Percentiles rank a stretch among this genome's conserved stretches.
These are phyloP conservation scores for Dissophora ornata DNA, from an alignment of 192 early-diverging fungal species.

Conservation along the genomic window DNA sequence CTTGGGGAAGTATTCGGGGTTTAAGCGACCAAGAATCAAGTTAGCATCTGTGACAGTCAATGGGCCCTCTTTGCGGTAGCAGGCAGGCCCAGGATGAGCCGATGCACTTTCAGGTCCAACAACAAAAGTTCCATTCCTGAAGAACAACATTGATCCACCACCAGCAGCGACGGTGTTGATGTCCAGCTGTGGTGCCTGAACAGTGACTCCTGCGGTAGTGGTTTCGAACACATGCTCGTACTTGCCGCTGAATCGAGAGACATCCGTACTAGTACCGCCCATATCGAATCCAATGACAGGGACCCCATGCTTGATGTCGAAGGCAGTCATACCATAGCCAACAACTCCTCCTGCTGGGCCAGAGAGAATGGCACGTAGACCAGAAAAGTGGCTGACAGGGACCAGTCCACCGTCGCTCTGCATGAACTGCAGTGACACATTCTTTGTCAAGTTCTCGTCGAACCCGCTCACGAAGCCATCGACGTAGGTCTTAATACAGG, in stretches of 20 bases:
- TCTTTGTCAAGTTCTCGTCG: slow-evolving; percentile 70
- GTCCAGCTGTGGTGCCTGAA: slow-evolving; percentile 96
- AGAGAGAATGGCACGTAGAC: slow-evolving; percentile 91
- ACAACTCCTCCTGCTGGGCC: slow-evolving; percentile 97
- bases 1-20: slow-evolving; percentile 89
- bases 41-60: slow-evolving; percentile 96
- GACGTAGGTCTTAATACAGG: slow-evolving; percentile 88
- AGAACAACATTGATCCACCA: slow-evolving; percentile 93
- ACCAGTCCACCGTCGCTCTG: slow-evolving; percentile 96
- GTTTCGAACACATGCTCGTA: slow-evolving; percentile 97
- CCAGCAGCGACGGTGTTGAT: slow-evolving; percentile 98
- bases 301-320: slow-evolving; percentile 53
- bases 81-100: slow-evolving; percentile 95
- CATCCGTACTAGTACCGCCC: slow-evolving; percentile 94
- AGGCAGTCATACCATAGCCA: slow-evolving; percentile 70
- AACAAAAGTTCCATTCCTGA: slow-evolving; percentile 91
- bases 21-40: slow-evolving; percentile 86
- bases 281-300: slow-evolving; percentile 98
- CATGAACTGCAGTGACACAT: slow-evolving; percentile 89
- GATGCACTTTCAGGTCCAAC: slow-evolving; percentile 94
- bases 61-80: slow-evolving; percentile 94
- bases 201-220: slow-evolving; percentile 89
- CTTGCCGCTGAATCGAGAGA: slow-evolving; percentile 88
- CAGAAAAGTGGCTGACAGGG: slow-evolving; percentile 86
- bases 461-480: slow-evolving; percentile 90